phyloP scores from a whole-genome alignment of 768 basidiomycete genomes.

The Tricholoma saponaceum region DNA sequence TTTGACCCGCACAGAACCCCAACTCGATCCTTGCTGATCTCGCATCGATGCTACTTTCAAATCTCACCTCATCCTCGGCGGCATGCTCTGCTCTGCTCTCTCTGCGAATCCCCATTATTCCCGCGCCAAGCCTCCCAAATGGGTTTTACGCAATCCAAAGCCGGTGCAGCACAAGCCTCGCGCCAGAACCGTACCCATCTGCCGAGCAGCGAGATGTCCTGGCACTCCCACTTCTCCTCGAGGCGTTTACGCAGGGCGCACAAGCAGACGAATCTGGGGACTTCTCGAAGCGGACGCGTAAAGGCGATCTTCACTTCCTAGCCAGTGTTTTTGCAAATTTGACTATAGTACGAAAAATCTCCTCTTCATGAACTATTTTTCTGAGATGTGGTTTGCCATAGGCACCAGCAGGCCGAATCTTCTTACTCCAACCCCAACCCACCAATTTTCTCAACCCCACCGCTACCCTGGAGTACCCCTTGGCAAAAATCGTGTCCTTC shows the following conservation, averaged over 20 bases:
- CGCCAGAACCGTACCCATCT: conserved; percentile 68
- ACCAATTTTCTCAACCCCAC: conserved; percentile 41
- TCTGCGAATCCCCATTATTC: conserved; percentile 62
- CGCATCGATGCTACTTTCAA: conserved; percentile 96
- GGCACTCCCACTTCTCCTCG: conserved; percentile 80
- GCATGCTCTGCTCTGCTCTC: conserved; percentile 62
- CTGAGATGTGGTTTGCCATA: conserved; percentile 23
- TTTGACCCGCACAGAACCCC: conserved; percentile 60
- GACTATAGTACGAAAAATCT: conserved; percentile 50
- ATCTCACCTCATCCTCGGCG: conserved; percentile 73
- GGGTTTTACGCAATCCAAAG: conserved; percentile 73
- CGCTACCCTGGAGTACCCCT: conserved; percentile 64
- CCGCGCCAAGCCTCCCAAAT: conserved; percentile 42
- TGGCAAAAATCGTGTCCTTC: conserved; percentile 79
- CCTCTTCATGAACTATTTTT: not conserved
- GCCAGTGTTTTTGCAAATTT: conserved; percentile 94
- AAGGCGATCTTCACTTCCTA: conserved; percentile 86
- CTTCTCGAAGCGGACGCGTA: conserved; percentile 47
- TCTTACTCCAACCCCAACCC: conserved; percentile 71
- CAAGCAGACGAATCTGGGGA: conserved; percentile 46
- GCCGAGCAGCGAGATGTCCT: conserved; percentile 48
- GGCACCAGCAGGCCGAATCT: conserved; percentile 73
- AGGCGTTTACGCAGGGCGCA: conserved; percentile 82
- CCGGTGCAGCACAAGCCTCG: conserved; percentile 72
- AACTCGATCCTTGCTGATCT: conserved; percentile 89